These are phyloP conservation scores for Sporisorium reilianum DNA, from an alignment of 1,284 basidiomycete species.

Conservation along the genomic window DNA sequence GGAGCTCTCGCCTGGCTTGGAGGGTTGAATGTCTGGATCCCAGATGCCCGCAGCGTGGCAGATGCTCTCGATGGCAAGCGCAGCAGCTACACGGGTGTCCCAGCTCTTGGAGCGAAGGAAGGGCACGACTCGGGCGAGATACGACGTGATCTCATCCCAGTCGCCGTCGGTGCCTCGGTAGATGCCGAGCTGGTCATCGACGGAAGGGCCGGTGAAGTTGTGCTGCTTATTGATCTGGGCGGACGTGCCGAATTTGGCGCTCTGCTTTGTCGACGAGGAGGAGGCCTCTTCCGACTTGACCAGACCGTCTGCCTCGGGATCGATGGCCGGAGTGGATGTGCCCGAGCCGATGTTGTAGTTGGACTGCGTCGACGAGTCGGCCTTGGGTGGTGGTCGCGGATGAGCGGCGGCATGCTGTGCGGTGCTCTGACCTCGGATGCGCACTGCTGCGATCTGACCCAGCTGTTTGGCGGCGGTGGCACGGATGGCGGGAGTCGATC, in stretches of 20 bases:
- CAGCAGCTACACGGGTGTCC: slow-evolving; percentile 86
- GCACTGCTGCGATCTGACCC: slow-evolving; percentile 79
- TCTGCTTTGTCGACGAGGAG: slow-evolving; percentile 10
- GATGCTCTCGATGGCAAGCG: slow-evolving; percentile 85
- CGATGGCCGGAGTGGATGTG: slow-evolving; percentile 37
- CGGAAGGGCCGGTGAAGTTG: slow-evolving; percentile 35
- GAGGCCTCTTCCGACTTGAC: slow-evolving; percentile 33
- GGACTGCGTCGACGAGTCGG: slow-evolving; percentile 10
- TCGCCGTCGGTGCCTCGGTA: slow-evolving; percentile 76
- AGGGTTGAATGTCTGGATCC: slow-evolving; percentile 69
- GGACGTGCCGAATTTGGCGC: slow-evolving; percentile 43
- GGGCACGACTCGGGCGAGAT: slow-evolving; percentile 79
- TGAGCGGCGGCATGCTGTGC: slow-evolving; percentile 35
- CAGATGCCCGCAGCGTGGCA: slow-evolving; percentile 85
- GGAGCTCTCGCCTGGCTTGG: slow-evolving; percentile 45
- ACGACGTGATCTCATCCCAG: slow-evolving; percentile 73
- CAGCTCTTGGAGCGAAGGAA: slow-evolving; percentile 87
- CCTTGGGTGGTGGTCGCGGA: slow-evolving; percentile 22
- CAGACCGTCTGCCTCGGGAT: slow-evolving; percentile 43
- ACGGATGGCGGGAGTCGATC: slow-evolving; percentile 85
- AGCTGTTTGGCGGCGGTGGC: slow-evolving; percentile 92
- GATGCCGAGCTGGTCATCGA: slow-evolving; percentile 21
- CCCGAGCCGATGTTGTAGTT: slow-evolving; percentile 26
- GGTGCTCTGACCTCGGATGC: slow-evolving; percentile 71
- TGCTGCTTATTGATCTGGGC: slow-evolving; percentile 48